Percentiles rank a stretch among this genome's conserved stretches.
Conservation (phyloP, 2,329 filamentous ascomycete species). For the Epichloe amarillans region DNA sequence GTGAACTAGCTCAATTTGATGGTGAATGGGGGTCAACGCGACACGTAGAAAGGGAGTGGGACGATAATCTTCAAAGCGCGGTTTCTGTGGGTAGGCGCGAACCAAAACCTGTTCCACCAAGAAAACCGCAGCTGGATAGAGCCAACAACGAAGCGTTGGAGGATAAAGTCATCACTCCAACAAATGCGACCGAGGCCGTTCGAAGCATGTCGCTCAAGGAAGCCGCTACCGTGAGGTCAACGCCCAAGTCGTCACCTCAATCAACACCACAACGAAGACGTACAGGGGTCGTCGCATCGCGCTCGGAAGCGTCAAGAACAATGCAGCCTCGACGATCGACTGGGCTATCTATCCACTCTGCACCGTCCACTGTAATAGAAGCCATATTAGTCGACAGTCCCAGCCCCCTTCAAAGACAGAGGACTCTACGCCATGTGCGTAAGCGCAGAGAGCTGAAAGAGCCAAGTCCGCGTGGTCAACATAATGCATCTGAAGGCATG, state of each 20-base stretch:
- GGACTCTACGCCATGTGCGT: slow-evolving; percentile 47
- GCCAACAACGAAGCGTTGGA: slow-evolving; percentile 26
- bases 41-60: slow-evolving; percentile 41
- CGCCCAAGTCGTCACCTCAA: slow-evolving; percentile 24
- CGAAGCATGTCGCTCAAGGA: slow-evolving; percentile 34
- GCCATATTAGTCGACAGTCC: slow-evolving; percentile 40
- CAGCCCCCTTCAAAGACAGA: slow-evolving; percentile 27
- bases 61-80: slow-evolving; percentile 39
- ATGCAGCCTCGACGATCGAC: slow-evolving; percentile 37
- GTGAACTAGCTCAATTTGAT: slow-evolving; percentile 43
- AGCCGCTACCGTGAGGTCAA: slow-evolving; percentile 21
- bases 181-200: slow-evolving; percentile 36
- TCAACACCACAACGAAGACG: slow-evolving; percentile 7
- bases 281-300: slow-evolving; percentile 18
- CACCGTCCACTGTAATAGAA: slow-evolving; percentile 42
- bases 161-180: slow-evolving; percentile 33
- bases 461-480: slow-evolving; percentile 15
- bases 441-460: slow-evolving; percentile 41
- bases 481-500: slow-evolving; percentile 5
- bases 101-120: slow-evolving; percentile 5
- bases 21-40: slow-evolving; percentile 41
- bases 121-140: neutral
- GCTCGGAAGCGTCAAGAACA: slow-evolving; percentile 26
- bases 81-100: slow-evolving; percentile 37
- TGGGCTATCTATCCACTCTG: slow-evolving; percentile 40